These are phyloP conservation scores for Phylloporus scabripes DNA, from an alignment of 768 basidiomycete genomes.

Conservation along the genomic window DNA sequence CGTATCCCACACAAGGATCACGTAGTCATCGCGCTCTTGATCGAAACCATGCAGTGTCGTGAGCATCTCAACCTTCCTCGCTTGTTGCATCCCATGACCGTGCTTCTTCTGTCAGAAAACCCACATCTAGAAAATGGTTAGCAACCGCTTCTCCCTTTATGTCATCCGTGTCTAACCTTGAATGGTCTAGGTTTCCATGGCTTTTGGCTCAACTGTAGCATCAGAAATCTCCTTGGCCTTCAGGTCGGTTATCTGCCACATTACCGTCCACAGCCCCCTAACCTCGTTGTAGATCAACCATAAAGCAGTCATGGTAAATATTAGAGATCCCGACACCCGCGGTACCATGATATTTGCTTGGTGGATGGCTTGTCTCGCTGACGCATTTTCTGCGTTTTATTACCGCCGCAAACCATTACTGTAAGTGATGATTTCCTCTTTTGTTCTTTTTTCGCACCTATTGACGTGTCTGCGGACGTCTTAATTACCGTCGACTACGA, in stretches of 20 bases:
- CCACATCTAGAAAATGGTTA: conserved; percentile 67
- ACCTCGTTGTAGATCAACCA: conserved; percentile 62
- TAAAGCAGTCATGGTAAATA: conserved; percentile 68
- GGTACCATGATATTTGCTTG: conserved; percentile 89
- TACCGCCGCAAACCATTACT: conserved; percentile 81
- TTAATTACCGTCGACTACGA: conserved; percentile 22
- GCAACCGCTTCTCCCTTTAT: conserved; percentile 12
- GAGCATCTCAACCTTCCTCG: conserved; percentile 35
- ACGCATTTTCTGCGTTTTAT: conserved; percentile 79
- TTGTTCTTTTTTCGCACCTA: not conserved
- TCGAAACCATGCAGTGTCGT: conserved; percentile 87
- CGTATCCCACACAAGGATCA: conserved; percentile 74
- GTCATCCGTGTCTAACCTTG: conserved; percentile 16
- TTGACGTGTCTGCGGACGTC: conserved; percentile 7
- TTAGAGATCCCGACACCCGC: conserved; percentile 67
- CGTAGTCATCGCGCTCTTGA: conserved; percentile 73
- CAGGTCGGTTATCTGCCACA: conserved; percentile 40
- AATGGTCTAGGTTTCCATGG: conserved; percentile 63
- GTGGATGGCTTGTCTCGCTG: conserved; percentile 88
- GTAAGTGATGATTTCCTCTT: conserved; percentile 30
- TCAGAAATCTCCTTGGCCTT: conserved; percentile 73
- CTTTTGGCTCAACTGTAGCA: conserved; percentile 77
- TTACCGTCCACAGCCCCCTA: conserved; percentile 5
- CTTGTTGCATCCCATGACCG: conserved; percentile 6
- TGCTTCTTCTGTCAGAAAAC: conserved; percentile 46